These are phyloP conservation scores for Acorus gramineus DNA, from an alignment of 106 monocot genomes.

Conservation along the genomic window DNA sequence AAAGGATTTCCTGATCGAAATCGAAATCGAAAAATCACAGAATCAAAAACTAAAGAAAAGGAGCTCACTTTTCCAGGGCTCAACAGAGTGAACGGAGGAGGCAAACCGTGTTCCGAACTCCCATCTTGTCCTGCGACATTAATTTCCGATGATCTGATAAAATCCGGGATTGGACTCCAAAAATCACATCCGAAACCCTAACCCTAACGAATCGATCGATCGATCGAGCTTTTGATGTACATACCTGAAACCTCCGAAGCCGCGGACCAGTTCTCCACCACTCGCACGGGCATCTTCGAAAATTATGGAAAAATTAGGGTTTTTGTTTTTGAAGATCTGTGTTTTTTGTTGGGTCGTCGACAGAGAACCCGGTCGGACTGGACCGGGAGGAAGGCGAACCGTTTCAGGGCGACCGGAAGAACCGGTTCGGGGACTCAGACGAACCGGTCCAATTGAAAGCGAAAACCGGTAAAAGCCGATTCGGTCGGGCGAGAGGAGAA, in stretches of 20 bases:
- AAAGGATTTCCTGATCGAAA: too few relatives aligned
- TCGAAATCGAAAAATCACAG: too few relatives aligned
- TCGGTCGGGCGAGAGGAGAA: background rate
- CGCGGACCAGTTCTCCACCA: slow-evolving; percentile 22
- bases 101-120: slow-evolving; percentile 21
- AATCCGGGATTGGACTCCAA: too few relatives aligned
- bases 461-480: slow-evolving; percentile 1
- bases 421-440: slow-evolving; percentile 7
- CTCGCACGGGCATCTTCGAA: slow-evolving; percentile 27
- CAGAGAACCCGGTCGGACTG: too few relatives aligned
- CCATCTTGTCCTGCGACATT: slow-evolving; percentile 41
- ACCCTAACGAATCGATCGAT: too few relatives aligned
- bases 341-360: too few relatives aligned
- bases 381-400: too few relatives aligned
- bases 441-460: slow-evolving; percentile 16
- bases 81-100: slow-evolving; percentile 48
- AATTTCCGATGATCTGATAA: background rate
- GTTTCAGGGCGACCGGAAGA: slow-evolving; percentile 11
- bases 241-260: slow-evolving; percentile 24
- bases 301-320: background rate
- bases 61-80: slow-evolving; percentile 49
- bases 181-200: too few relatives aligned
- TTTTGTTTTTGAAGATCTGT: too few relatives aligned
- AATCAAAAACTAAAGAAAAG: background rate
- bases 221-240: too few relatives aligned